These are phyloP conservation scores for Peterozyma toletana DNA, from an alignment of 805 yeast species.

Conservation along the genomic window DNA sequence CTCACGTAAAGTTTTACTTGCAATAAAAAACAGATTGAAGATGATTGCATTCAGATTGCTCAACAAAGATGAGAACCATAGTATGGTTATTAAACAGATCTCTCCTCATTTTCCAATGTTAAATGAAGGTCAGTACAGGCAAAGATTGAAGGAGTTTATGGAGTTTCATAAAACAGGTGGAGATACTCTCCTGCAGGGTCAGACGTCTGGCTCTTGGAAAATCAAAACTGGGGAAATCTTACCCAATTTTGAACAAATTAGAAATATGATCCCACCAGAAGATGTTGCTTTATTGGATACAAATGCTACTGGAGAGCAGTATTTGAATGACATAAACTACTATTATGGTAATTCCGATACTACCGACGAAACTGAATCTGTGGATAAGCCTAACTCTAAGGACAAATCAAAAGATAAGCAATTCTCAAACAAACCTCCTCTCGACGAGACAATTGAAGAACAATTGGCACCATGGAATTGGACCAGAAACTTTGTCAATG, in stretches of 20 bases:
- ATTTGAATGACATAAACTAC: slow-evolving; percentile 71
- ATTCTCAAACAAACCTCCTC: slow-evolving; percentile 7
- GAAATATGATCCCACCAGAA: slow-evolving; percentile 87
- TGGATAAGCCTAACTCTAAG: slow-evolving; percentile 5
- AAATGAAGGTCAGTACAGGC: slow-evolving; percentile 95
- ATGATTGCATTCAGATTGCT: slow-evolving; percentile 90
- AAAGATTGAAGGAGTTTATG: slow-evolving; percentile 94
- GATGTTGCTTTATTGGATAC: slow-evolving; percentile 82
- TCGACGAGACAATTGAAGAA: slow-evolving; percentile 63
- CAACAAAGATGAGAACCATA: slow-evolving; percentile 63
- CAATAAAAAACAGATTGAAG: slow-evolving; percentile 81
- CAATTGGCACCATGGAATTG: slow-evolving; percentile 92
- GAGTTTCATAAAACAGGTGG: slow-evolving; percentile 91
- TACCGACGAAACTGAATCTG: slow-evolving; percentile 20
- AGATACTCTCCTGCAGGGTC: slow-evolving; percentile 42
- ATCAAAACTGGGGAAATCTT: slow-evolving; percentile 60
- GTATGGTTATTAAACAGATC: slow-evolving; percentile 81
- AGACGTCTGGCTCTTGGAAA: slow-evolving; percentile 71
- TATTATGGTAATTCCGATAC: slow-evolving; percentile 25
- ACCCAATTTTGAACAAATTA: slow-evolving; percentile 68
- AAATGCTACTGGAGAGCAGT: slow-evolving; percentile 91
- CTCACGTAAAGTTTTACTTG: slow-evolving; percentile 90
- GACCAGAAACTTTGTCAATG: slow-evolving; percentile 84
- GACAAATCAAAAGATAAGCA: slow-evolving; percentile 1
- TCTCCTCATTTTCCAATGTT: slow-evolving; percentile 94